Evolutionary conservation across 306 rosid genomes (phyloP).

Genomic region (Ammopiptanthus mongolicus): DNA sequence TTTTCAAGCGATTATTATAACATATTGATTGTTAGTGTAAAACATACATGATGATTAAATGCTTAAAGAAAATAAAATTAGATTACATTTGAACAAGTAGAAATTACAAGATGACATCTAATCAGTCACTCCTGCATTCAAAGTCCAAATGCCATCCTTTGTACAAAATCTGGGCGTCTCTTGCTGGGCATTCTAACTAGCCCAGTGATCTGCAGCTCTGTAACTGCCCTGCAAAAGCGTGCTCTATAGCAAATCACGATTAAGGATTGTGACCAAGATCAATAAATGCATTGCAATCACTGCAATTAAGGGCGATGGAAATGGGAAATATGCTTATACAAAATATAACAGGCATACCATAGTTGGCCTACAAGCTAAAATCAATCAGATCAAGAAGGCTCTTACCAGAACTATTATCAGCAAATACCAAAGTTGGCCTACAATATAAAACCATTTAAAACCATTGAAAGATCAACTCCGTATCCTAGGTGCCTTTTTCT

Average conservation of each 20-base stretch:
- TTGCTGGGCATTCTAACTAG: conserved; percentile 86
- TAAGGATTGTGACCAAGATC: conserved; percentile 42
- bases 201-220: conserved; percentile 82
- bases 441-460: background rate
- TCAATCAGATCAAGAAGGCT: background rate
- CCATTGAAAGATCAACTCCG: background rate
- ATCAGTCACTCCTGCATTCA: conserved; percentile 17
- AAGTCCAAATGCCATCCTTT: conserved; percentile 83
- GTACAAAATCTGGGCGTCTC: conserved; percentile 83
- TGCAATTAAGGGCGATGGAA: background rate
- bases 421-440: background rate
- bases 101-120: background rate
- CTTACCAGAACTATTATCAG: background rate
- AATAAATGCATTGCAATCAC: conserved; percentile 1
- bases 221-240: conserved; percentile 81
- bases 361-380: background rate
- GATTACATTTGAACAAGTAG: background rate
- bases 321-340: background rate
- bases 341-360: background rate
- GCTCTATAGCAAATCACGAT: conserved; percentile 54
- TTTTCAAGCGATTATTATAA: no score
- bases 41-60: background rate
- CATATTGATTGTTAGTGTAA: no score
- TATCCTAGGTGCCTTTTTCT: background rate
- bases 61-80: background rate